Base-by-base conservation (phyloP, 163 green algal genomes). In the Chloroidium sp. region DNA sequence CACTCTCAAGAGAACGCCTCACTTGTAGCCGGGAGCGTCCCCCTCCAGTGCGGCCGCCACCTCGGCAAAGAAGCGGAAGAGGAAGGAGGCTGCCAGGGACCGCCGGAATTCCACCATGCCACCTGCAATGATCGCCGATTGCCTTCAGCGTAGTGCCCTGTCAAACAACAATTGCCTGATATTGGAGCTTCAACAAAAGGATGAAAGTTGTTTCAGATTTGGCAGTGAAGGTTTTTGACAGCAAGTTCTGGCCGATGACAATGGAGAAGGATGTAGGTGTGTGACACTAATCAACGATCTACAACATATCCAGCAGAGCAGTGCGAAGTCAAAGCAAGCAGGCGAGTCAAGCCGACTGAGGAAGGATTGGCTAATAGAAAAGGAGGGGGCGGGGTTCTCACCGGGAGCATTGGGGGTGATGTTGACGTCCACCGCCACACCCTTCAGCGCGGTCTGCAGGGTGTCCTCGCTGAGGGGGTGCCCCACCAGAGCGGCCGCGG, bases 51-150 rank as follows among this genome's bases (percentile, higher is more conserved):
- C n/a, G 12, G 83, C 36, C 61, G 87, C 88, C 8, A 82, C 83
- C 14, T 87, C 80, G 14, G 97, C 84, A 14, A 96, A 93, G 83
- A 95, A 96, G 88, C 98, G 98, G 93, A 98, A 99, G 59, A 99
- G 82, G 88, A 99, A 99, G 68, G 91, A 95, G 3, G 90, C 86
- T 2, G 90, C 87, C 79, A 99, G 90, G 12, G 93, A 94, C 61
- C 88, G 87, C 2, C 95, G 88, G 90, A 93, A 99, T 87, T 98
- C 93, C 12, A 89, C 88, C 93, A 97, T 97, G 74, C 95, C 95
- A 72, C 89, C 89, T 87, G 84, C 74, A 0, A 10, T n/a, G 36
- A 36, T 36, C 36, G 36, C 36, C 36, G 36, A 36, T 36, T 36
- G 36, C 36, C 36, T 36, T 36, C 36, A 36, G 36, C 36, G 36